phyloP scores from a whole-genome alignment of 495 filamentous ascomycete genomes.

The Opeltia flavorubescens region DNA sequence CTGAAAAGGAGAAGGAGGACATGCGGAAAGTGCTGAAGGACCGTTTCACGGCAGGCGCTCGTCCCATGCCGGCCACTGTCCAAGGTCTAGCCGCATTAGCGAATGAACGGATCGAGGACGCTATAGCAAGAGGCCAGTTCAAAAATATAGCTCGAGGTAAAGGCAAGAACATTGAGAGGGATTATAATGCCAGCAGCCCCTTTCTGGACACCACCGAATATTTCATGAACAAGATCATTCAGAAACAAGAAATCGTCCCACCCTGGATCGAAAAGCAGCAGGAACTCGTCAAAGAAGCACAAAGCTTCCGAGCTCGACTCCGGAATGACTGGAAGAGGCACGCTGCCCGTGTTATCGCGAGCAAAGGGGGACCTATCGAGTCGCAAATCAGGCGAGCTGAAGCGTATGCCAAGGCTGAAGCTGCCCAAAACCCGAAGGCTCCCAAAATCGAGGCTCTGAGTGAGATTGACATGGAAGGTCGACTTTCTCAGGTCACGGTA shows the following conservation, averaged over 20 bases:
- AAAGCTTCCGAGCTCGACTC: slow-evolving; percentile 57
- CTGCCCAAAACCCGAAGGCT: slow-evolving; percentile 27
- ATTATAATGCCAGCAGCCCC: slow-evolving; percentile 70
- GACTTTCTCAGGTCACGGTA: slow-evolving; percentile 30
- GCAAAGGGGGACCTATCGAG: slow-evolving; percentile 63
- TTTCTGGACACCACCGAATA: slow-evolving; percentile 96
- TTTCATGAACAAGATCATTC: slow-evolving; percentile 97
- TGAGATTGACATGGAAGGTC: slow-evolving; percentile 23
- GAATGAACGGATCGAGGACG: slow-evolving; percentile 89
- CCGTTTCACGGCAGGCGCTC: slow-evolving; percentile 57
- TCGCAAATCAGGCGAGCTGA: slow-evolving; percentile 59
- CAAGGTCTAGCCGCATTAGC: slow-evolving; percentile 71
- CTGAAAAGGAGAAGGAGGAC: slow-evolving; percentile 55
- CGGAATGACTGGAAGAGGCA: slow-evolving; percentile 80
- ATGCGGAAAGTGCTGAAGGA: slow-evolving; percentile 62
- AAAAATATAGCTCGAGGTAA: slow-evolving; percentile 75
- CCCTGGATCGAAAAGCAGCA: slow-evolving; percentile 92
- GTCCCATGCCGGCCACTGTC: slow-evolving; percentile 63
- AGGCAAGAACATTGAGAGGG: slow-evolving; percentile 50
- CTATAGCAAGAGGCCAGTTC: slow-evolving; percentile 84
- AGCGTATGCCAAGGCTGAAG: slow-evolving; percentile 63
- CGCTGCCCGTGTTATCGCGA: slow-evolving; percentile 66
- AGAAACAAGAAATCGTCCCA: slow-evolving; percentile 60
- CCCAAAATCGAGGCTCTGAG: slow-evolving; percentile 33
- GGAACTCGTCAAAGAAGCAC: slow-evolving; percentile 57